Base-by-base conservation (phyloP, 768 basidiomycete genomes). In the Xerocomellus chrysenteron region DNA sequence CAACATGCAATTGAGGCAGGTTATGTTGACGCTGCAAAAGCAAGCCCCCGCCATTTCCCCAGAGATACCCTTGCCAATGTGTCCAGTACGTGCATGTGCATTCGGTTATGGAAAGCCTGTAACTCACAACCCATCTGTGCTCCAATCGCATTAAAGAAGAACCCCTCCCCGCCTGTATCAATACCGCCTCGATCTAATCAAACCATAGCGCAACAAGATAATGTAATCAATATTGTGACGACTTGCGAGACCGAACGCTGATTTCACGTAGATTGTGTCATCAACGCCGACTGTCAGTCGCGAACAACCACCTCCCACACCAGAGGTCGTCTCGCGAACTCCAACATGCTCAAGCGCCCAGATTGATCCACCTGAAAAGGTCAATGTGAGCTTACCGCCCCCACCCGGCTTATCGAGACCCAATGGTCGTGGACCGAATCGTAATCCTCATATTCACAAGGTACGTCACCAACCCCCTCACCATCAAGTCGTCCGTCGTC, bases 371-470 rank as follows among this genome's bases (percentile, higher is more conserved):
- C 21, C 47, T 5, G 30, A 26, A 19, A 47, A 49, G 13, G 28
- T 9, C 14, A 40, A n/a, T 14, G 53, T 36, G 12, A 58, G 16
- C 35, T 26, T 62, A 21, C 53, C 62, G n/a, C 16, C 47, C 17
- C 57, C 67, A 0, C 55, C 67, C 1, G 59, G 58, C 33, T 26
- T 61, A 12, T 2, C 59, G 8, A 56, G 16, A 24, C 59, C 47
- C 9, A 21, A 2, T 42, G 19, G 17, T 11, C 56, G 46, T 44
- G n/a, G 36, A 21, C 26, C 26, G 26, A 40, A 40, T 5, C 2
- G 0, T 8, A 0, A 11, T 16, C 11, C 30, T 24, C 32, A 30
- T 42, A 3, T 1, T 13, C 37, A 26, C 42, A 7, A 21, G 21
- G 21, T 21, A 21, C 21, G 21, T 28, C 26, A 28, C 26, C 9